Base-by-base conservation (phyloP, 345 rosid genomes). In the Populus ilicifolia region DNA sequence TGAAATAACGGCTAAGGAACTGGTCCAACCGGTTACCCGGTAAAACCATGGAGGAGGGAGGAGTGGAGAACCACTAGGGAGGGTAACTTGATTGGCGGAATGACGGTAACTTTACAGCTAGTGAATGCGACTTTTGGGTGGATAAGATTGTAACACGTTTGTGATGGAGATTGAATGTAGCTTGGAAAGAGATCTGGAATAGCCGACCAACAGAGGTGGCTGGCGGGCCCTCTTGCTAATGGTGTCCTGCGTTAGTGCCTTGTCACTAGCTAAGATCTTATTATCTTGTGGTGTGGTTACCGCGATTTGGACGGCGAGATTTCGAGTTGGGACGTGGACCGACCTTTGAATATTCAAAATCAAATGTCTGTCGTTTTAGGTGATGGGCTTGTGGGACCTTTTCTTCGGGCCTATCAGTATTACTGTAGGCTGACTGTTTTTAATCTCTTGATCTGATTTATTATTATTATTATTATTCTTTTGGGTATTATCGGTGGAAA, bases 1-100 rank as follows among this genome's bases (percentile, higher is more conserved):
- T 39, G 65, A 80, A 80, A 76, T 72, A 82, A 79, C 83, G 85
- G 83, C 86, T 16, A 35, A 16, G 25, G 75, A 81, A 77, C 79
- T 43, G 84, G 81, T 70, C 65, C 20, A 35, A 12, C 33, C 78
- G 75, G 79, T 77, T 13, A 54, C 74, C 78, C 70, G 88, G 79
- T 69, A 85, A 41, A 16, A 17, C 3, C 2, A 9, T 44, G 18
- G 17, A 41, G 44, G 14, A 9, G 44, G 12, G 12, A 8, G 44
- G 44, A 41, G 44, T 2, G 44, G 13, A 41, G 43, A 68, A 33
- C 38, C 43, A 75, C 33, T 5, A 27, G 38, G 78, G 70, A 56
- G 62, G 35, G 69, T 16, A 62, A 44, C 41, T 33, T 27, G 11
- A 61, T 33, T 43, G 2, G 77, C 72, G 50, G 76, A 76, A 62